Conservation (phyloP, 1,139 yeast genomes). For the Yamadazyma diospyri region DNA sequence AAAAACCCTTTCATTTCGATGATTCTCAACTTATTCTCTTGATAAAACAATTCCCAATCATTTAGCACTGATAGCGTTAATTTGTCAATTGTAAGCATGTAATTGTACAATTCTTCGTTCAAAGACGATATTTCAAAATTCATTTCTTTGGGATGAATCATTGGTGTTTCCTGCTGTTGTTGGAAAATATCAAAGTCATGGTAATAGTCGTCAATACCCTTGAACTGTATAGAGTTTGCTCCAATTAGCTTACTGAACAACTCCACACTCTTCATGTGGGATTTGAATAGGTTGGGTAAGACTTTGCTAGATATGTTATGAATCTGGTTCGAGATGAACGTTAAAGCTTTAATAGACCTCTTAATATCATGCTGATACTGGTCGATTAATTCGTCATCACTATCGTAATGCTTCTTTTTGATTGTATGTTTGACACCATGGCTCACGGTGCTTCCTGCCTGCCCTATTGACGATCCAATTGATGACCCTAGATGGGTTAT, state of each 20-base stretch:
- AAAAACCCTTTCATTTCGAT: constrained; percentile 39
- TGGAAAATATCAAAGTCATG: constrained; percentile 31
- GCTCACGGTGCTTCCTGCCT: constrained; percentile 2
- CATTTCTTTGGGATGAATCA: constrained; percentile 40
- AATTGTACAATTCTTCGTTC: constrained; percentile 28
- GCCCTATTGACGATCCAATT: constrained; percentile 10
- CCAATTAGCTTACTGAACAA: constrained; percentile 35
- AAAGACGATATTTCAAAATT: constrained; percentile 27
- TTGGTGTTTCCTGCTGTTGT: constrained; percentile 28
- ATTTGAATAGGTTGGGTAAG: constrained; percentile 36
- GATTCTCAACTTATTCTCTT: constrained; percentile 29
- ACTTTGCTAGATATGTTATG: constrained; percentile 28
- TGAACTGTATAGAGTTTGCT: constrained; percentile 38
- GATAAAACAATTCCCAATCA: constrained; percentile 29
- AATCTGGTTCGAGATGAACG: constrained; percentile 35
- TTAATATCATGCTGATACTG: constrained; percentile 45
- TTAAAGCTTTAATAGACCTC: constrained; percentile 40
- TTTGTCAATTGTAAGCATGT: constrained; percentile 25
- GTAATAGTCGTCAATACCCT: constrained; percentile 40
- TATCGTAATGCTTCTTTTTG: constrained; percentile 21
- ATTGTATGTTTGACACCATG: constrained; percentile 11
- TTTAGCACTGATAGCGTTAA: constrained; percentile 29
- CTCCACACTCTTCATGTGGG: constrained; percentile 29
- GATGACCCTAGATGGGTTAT: constrained; percentile 9
- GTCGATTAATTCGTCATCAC: constrained; percentile 41